Conservation (phyloP, 2,329 filamentous ascomycete genomes). For the Penicillium sp. region DNA sequence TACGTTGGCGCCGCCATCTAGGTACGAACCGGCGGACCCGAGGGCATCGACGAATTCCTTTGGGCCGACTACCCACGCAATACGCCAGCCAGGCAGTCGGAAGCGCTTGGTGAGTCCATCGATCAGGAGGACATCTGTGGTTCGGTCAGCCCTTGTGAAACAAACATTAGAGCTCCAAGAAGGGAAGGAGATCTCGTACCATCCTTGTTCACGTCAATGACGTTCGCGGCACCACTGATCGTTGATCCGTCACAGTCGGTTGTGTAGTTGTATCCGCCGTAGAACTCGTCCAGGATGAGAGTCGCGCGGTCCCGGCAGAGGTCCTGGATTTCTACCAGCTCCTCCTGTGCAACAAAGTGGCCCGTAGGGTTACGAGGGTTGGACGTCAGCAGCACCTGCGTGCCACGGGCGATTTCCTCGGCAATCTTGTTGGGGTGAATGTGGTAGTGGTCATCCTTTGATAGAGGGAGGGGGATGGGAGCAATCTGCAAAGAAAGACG, state of each 20-base stretch:
- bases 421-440: constrained; percentile 92
- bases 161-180: not conserved
- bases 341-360: constrained; percentile 77
- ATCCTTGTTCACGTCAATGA: constrained; percentile 84
- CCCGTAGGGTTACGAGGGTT: constrained; percentile 96
- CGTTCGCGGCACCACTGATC: constrained; percentile 84
- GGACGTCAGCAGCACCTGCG: constrained; percentile 85
- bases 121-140: constrained; percentile 78
- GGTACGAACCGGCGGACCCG: constrained; percentile 86
- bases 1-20: constrained; percentile 91
- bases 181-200: constrained; percentile 28
- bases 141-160: constrained; percentile 6
- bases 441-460: constrained; percentile 83
- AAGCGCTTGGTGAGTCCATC: constrained; percentile 97
- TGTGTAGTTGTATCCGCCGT: constrained; percentile 94
- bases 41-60: constrained; percentile 96
- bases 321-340: constrained; percentile 87
- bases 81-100: constrained; percentile 91
- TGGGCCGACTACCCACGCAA: constrained; percentile 92
- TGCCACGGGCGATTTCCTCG: constrained; percentile 83
- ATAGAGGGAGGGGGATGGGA: constrained; percentile 80
- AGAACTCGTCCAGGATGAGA: constrained; percentile 95
- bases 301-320: constrained; percentile 88
- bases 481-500: constrained; percentile 60
- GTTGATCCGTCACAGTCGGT: constrained; percentile 86